Percentiles rank a stretch among this genome's conserved stretches.
Conservation (phyloP, 139 green algal species). For the Tetraselmis striata region DNA sequence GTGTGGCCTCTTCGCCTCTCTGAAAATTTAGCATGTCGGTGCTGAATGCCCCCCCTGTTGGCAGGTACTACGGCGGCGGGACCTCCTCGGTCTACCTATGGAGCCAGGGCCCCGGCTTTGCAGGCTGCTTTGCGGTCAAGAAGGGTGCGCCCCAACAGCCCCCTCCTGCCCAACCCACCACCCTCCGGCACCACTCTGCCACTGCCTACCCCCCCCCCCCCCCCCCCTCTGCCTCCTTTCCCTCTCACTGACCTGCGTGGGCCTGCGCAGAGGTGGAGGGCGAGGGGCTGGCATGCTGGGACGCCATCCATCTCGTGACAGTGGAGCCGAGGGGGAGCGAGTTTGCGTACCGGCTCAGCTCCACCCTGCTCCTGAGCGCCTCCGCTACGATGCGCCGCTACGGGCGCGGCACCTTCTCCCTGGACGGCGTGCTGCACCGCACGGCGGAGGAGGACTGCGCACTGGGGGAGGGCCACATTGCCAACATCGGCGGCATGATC, state of each 20-base stretch:
- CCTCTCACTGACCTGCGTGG: too few species aligned
- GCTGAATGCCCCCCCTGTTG: too few species aligned
- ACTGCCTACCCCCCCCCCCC: too few species aligned
- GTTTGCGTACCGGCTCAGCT: constrained; percentile 3
- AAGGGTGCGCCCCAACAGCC: neutral
- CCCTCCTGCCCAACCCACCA: too few species aligned
- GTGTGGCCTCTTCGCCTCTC: too few species aligned
- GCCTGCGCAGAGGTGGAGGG: neutral
- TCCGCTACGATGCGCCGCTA: neutral
- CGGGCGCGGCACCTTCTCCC: neutral
- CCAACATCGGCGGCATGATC: constrained; percentile 5
- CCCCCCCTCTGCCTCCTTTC: too few species aligned
- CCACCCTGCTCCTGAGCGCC: constrained; percentile 5
- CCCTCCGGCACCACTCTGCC: too few species aligned
- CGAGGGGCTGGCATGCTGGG: neutral
- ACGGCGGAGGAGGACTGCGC: neutral
- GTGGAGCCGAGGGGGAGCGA: neutral
- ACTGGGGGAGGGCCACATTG: constrained; percentile 1
- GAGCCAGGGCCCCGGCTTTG: neutral
- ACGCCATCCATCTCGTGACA: constrained; percentile 6
- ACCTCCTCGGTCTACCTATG: constrained; percentile 7
- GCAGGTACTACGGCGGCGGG: constrained; percentile 12
- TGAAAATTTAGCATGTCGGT: too few species aligned
- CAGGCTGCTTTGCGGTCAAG: constrained; percentile 5
- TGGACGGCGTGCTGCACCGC: neutral